Evolutionary conservation across 495 filamentous ascomycete species (phyloP), one percentile per base, ranked within the genome.

Genomic region (Penicillium flavigenum): DNA sequence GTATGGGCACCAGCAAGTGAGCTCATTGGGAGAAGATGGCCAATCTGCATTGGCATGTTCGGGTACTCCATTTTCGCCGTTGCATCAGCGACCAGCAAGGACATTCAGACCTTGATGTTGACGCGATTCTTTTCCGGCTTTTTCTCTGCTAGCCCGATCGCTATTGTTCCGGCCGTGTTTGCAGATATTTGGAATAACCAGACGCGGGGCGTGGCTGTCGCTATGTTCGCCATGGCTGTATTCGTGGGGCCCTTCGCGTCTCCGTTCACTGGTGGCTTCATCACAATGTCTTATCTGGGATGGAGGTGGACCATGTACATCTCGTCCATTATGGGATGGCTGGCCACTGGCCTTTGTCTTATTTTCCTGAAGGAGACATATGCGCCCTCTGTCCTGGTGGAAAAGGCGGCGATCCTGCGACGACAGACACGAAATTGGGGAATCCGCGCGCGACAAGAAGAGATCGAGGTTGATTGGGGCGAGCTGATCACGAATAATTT

Each of bases 1-100:
- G 22, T 85, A 16, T 87, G 77, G 74, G 82, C 78, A 0, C 92
- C 92, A 0, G 72, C 91, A 4, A 90, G 86, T 20, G 92, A 96
- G 67, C 73, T 96, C 32, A 84, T 82, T 58, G 92, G 92, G 8
- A 64, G 80, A 34, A 77, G 73, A 54, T 65, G 66, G 62, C 84
- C 83, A 0, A 72, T 88, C 5, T 75, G 80, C 22, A 53, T 76
- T n/a, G 82, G 81, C 12, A 67, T 81, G 38, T 66, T 81, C 41
- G 63, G 76, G 7, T 83, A 82, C 52, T 74, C 74, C 4, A 68
- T 86, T 36, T 86, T 87, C 57, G 71, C 74, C 0, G 75, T 86
- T 53, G 78, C 68, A 3, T 74, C 81, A 6, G 84, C 81, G 10
- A 76, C 82, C 74, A 80, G 71, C 65, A 84, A 79, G 36, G 85